Percentiles rank a stretch among this genome's conserved stretches.
Conservation (phyloP, 768 basidiomycete species). For the Amanita rimosa region DNA sequence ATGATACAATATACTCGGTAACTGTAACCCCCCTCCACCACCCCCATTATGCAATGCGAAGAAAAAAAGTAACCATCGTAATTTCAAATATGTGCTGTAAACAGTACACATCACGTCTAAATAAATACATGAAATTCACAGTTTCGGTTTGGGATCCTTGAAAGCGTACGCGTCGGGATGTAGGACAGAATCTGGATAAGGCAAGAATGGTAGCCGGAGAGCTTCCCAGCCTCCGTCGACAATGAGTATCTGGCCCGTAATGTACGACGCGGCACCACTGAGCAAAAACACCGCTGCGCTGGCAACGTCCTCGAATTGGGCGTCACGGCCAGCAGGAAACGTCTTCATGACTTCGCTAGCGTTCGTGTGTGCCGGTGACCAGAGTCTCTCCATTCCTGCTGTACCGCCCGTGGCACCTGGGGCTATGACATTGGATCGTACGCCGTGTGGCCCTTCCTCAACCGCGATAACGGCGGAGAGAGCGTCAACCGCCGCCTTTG, state of each 20-base stretch:
- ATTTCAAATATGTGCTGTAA: background rate
- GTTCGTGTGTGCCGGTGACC: conserved; percentile 10
- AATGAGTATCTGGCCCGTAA: conserved; percentile 65
- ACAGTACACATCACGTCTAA: background rate
- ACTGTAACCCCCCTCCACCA: no score
- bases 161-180: conserved; percentile 42
- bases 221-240: conserved; percentile 61
- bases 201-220: conserved; percentile 32
- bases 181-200: conserved; percentile 55
- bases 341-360: conserved; percentile 1
- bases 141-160: conserved; percentile 33
- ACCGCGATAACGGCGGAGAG: conserved; percentile 78
- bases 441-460: conserved; percentile 92
- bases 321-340: conserved; percentile 37
- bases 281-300: conserved; percentile 73
- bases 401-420: conserved; percentile 78
- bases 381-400: conserved; percentile 60
- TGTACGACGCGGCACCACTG: conserved; percentile 66
- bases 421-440: conserved; percentile 80
- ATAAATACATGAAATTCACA: no score
- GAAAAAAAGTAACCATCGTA: no score
- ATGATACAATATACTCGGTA: no score
- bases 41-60: no score
- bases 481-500: conserved; percentile 91
- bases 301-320: conserved; percentile 51